phyloP scores from a whole-genome alignment of 306 rosid species.

The Crataegus laevigata region DNA sequence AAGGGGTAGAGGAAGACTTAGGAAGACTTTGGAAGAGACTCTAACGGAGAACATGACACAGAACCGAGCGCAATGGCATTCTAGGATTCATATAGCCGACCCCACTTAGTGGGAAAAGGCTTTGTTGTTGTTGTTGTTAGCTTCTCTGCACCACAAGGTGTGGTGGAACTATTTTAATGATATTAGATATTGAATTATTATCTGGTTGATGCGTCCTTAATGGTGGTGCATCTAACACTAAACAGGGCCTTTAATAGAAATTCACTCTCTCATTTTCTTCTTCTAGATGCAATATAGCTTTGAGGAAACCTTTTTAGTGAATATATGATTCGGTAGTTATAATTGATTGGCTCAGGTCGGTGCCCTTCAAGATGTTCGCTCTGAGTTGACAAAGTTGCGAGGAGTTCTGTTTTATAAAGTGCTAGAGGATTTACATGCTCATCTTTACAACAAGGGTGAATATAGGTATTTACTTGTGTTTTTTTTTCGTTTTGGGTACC shows the following conservation, averaged over 20 bases:
- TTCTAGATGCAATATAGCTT: not conserved
- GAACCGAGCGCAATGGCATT: too few species aligned
- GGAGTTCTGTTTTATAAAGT: conserved; percentile 84
- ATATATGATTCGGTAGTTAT: conserved; percentile 15
- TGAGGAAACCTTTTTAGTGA: not conserved
- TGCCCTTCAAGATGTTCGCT: conserved; percentile 97
- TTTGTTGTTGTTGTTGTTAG: too few species aligned
- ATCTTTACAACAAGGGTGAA: conserved; percentile 94
- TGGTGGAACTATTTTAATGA: not conserved
- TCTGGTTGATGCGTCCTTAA: not conserved
- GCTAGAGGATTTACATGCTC: conserved; percentile 93
- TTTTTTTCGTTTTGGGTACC: not conserved
- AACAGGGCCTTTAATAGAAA: not conserved
- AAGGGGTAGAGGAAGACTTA: too few species aligned
- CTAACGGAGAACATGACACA: too few species aligned
- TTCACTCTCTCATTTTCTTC: not conserved
- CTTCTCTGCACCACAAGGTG: not conserved
- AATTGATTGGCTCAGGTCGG: conserved; percentile 64
- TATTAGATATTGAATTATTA: conserved; percentile 2
- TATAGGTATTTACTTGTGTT: conserved; percentile 55
- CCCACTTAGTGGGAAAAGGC: too few species aligned
- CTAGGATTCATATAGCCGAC: too few species aligned
- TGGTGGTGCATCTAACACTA: not conserved
- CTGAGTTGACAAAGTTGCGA: conserved; percentile 83
- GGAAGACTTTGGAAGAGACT: too few species aligned